Percentiles rank a stretch among this genome's conserved stretches.
These are phyloP conservation scores for Pochonia chlamydosporia DNA, from an alignment of 2,329 filamentous ascomycete genomes.

Conservation along the genomic window DNA sequence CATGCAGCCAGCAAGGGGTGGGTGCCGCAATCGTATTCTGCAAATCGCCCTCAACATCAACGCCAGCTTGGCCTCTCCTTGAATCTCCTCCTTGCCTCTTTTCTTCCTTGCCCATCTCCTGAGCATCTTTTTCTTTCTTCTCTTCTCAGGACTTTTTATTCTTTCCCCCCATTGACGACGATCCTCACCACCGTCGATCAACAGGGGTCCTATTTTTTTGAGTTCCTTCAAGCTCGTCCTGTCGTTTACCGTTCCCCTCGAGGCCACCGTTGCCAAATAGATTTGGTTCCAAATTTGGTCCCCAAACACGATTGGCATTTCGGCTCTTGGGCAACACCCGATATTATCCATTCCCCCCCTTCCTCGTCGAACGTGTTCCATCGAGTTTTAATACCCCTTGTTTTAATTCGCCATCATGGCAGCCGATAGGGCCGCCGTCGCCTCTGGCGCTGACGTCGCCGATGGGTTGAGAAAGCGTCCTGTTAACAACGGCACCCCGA, in stretches of 20 bases:
- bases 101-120: conserved; percentile 14
- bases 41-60: background rate
- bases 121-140: conserved; percentile 11
- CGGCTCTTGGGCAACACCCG: background rate
- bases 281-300: conserved; percentile 13
- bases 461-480: conserved; percentile 53
- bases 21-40: conserved; percentile 1
- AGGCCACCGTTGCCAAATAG: conserved; percentile 7
- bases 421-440: conserved; percentile 47
- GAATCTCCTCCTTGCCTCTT: conserved; percentile 14
- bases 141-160: conserved; percentile 11
- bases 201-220: conserved; percentile 15
- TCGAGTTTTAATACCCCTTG: background rate
- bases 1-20: background rate
- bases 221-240: conserved; percentile 31
- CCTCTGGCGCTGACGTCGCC: conserved; percentile 54
- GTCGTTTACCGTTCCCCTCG: conserved; percentile 18
- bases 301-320: conserved; percentile 1
- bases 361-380: background rate
- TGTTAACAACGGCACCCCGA: conserved; percentile 29
- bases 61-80: conserved; percentile 11
- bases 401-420: conserved; percentile 37
- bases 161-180: conserved; percentile 20
- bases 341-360: conserved; percentile 3
- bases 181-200: conserved; percentile 13